Conservation (phyloP, 306 rosid genomes). For the Medicago ruthenica region DNA sequence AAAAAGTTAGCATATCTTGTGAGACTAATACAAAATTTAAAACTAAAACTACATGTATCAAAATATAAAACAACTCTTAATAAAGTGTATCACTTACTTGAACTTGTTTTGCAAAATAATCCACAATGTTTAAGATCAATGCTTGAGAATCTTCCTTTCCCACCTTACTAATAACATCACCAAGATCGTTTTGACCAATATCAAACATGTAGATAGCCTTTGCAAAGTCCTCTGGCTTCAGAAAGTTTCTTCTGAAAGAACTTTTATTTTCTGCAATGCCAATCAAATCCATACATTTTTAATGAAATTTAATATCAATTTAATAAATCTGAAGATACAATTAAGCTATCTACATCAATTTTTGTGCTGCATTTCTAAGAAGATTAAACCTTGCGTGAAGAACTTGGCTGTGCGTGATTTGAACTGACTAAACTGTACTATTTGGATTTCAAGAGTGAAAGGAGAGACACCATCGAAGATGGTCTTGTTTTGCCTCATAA, state of each 20-base stretch:
- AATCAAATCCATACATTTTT: background rate
- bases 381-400: constrained; percentile 50
- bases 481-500: constrained; percentile 60
- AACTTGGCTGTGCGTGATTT: constrained; percentile 61
- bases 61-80: background rate
- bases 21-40: background rate
- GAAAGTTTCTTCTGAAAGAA: constrained; percentile 48
- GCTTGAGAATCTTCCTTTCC: constrained; percentile 45
- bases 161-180: constrained; percentile 52
- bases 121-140: constrained; percentile 56
- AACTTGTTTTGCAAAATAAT: constrained; percentile 53
- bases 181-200: constrained; percentile 84
- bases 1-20: too few relatives aligned
- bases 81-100: constrained; percentile 48
- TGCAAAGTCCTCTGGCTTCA: constrained; percentile 67
- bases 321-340: background rate
- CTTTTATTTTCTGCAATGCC: constrained; percentile 38
- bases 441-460: constrained; percentile 72
- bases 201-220: constrained; percentile 78
- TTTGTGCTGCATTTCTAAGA: too few relatives aligned
- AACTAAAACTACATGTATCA: background rate
- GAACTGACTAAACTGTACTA: constrained; percentile 61
- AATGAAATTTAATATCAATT: too few relatives aligned
- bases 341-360: too few relatives aligned
- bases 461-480: constrained; percentile 67